Conservation (phyloP, 495 filamentous ascomycete genomes). For the Hypoxylon perforatum region DNA sequence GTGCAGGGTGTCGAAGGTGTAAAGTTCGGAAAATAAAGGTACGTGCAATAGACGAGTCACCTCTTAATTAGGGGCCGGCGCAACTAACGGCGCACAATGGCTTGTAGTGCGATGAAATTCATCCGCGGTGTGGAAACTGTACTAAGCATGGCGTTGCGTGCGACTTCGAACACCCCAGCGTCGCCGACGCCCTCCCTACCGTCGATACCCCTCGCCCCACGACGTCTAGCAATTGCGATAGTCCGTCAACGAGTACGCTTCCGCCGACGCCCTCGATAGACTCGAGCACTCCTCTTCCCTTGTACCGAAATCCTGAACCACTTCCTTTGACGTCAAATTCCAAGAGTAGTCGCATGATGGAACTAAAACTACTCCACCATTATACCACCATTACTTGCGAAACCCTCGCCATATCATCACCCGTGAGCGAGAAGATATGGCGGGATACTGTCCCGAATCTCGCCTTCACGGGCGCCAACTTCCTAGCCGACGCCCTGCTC, state of each 20-base stretch:
- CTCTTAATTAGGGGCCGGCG: slow-evolving; percentile 13
- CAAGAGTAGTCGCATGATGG: slow-evolving; percentile 57
- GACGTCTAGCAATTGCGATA: slow-evolving; percentile 48
- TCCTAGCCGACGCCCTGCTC: slow-evolving; percentile 65
- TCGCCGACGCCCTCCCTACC: slow-evolving; percentile 48
- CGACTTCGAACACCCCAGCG: slow-evolving; percentile 65
- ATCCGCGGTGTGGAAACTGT: slow-evolving; percentile 71
- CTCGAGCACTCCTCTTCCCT: slow-evolving; percentile 39
- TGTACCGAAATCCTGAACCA: slow-evolving; percentile 53
- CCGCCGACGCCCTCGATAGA: slow-evolving; percentile 38
- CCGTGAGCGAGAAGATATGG: slow-evolving; percentile 63
- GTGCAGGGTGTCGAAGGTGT: slow-evolving; percentile 69
- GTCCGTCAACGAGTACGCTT: slow-evolving; percentile 43
- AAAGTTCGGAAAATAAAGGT: slow-evolving; percentile 74
- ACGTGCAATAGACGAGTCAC: slow-evolving; percentile 15
- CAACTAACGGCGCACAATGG: slow-evolving; percentile 14
- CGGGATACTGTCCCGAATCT: slow-evolving; percentile 64
- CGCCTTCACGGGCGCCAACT: slow-evolving; percentile 62
- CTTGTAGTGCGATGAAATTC: slow-evolving; percentile 69
- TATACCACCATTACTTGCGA: slow-evolving; percentile 64
- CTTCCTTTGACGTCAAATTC: slow-evolving; percentile 49
- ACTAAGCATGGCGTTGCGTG: slow-evolving; percentile 71
- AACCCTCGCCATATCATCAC: slow-evolving; percentile 61
- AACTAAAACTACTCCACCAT: slow-evolving; percentile 65
- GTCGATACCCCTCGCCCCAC: slow-evolving; percentile 44